Evolutionary conservation across 306 rosid genomes (phyloP).

Genomic region (Bauhinia variegata): DNA sequence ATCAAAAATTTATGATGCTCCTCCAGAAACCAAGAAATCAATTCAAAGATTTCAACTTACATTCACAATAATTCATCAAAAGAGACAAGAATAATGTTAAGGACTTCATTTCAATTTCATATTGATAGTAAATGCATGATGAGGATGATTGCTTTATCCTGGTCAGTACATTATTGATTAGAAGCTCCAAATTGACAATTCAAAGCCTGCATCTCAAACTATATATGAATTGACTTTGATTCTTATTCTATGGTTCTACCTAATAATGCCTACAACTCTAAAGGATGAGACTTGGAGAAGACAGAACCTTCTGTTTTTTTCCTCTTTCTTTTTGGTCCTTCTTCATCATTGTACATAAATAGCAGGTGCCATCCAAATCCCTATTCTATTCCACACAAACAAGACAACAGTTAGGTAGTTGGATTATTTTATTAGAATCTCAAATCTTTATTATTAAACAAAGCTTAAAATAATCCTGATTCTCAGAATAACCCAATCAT

Average conservation of each 20-base stretch:
- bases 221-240: neutral
- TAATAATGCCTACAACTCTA: constrained; percentile 7
- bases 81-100: no score
- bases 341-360: constrained; percentile 1
- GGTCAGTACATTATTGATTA: neutral
- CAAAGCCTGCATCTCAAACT: neutral
- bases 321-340: neutral
- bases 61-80: no score
- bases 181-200: neutral
- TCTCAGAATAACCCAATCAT: constrained; percentile 1
- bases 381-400: neutral
- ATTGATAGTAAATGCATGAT: neutral
- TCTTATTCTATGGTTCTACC: neutral
- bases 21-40: no score
- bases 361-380: neutral
- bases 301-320: neutral
- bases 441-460: constrained; percentile 11
- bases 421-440: constrained; percentile 23
- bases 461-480: neutral
- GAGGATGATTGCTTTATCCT: neutral
- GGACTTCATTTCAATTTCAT: no score
- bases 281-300: neutral
- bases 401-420: constrained; percentile 17
- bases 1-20: no score
- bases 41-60: no score